Percentiles rank a stretch among this genome's conserved stretches.
Evolutionary conservation across 106 monocot genomes (phyloP).

Genomic region (Dendrobium chrysotoxum): DNA sequence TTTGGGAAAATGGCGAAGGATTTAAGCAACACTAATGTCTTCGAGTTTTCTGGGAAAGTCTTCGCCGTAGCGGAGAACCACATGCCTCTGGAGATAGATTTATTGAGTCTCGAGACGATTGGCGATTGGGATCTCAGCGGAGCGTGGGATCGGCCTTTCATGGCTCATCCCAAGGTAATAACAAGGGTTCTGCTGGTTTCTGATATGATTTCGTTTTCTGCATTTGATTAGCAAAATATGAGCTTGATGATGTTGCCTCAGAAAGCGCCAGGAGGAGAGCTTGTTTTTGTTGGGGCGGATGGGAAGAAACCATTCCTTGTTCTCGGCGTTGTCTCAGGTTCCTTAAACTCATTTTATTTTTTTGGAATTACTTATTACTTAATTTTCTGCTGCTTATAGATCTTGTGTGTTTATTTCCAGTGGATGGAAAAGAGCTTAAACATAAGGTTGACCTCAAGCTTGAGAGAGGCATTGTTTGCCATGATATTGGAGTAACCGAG

Average conservation of each 20-base stretch:
- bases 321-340: conserved; percentile 50
- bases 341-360: not conserved
- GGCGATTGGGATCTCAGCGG: conserved; percentile 30
- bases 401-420: conserved; percentile 16
- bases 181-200: not conserved
- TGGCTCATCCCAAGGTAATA: conserved; percentile 44
- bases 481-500: conserved; percentile 47
- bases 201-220: not conserved
- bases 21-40: conserved; percentile 45
- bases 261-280: conserved; percentile 53
- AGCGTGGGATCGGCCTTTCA: conserved; percentile 52
- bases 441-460: conserved; percentile 51
- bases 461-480: conserved; percentile 37
- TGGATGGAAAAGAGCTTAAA: conserved; percentile 36
- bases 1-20: conserved; percentile 37
- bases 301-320: conserved; percentile 41
- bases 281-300: conserved; percentile 37
- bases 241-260: not conserved
- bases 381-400: not conserved
- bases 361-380: not conserved
- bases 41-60: conserved; percentile 36
- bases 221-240: not conserved
- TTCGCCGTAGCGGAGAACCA: conserved; percentile 32
- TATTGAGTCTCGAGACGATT: conserved; percentile 21
- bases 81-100: conserved; percentile 33